Conservation (phyloP, 2,329 filamentous ascomycete species). For the Rutstroemia sydowiana region DNA sequence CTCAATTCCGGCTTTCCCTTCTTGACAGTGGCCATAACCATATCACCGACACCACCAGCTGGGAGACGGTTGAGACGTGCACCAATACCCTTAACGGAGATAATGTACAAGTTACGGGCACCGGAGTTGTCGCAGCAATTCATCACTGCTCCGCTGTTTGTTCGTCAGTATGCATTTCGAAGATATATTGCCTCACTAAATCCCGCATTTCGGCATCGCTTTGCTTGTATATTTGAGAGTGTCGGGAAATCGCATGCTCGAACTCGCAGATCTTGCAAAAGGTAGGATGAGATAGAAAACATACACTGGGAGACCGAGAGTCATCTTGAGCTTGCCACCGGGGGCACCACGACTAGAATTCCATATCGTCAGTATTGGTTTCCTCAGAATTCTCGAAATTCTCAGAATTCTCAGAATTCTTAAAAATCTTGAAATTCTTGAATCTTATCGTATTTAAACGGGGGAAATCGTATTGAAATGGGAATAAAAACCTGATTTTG, state of each 20-base stretch:
- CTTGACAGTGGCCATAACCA: constrained; percentile 99
- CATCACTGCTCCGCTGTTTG: constrained; percentile 87
- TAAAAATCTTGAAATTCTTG: too few species aligned
- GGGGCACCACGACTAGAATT: constrained; percentile 70
- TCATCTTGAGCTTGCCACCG: constrained; percentile 99
- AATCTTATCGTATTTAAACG: too few species aligned
- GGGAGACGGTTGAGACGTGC: constrained; percentile 95
- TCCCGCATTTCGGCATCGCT: not conserved
- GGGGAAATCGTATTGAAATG: too few species aligned
- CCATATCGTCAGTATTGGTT: constrained; percentile 15
- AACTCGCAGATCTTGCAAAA: constrained; percentile 22
- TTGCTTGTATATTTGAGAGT: not conserved
- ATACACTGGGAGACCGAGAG: constrained; percentile 99
- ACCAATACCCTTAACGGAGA: constrained; percentile 98
- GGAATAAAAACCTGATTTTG: too few species aligned
- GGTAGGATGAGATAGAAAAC: constrained; percentile 36
- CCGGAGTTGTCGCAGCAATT: constrained; percentile 99
- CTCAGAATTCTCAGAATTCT: too few species aligned
- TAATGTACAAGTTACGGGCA: constrained; percentile 99
- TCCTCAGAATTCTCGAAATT: too few species aligned
- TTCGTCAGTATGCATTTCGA: constrained; percentile 10
- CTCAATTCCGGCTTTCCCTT: constrained; percentile 99
- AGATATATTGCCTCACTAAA: not conserved
- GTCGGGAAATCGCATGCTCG: constrained; percentile 22
- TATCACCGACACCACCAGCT: constrained; percentile 96